phyloP scores from a whole-genome alignment of 2,329 filamentous ascomycete genomes.

The Phoma sp. region DNA sequence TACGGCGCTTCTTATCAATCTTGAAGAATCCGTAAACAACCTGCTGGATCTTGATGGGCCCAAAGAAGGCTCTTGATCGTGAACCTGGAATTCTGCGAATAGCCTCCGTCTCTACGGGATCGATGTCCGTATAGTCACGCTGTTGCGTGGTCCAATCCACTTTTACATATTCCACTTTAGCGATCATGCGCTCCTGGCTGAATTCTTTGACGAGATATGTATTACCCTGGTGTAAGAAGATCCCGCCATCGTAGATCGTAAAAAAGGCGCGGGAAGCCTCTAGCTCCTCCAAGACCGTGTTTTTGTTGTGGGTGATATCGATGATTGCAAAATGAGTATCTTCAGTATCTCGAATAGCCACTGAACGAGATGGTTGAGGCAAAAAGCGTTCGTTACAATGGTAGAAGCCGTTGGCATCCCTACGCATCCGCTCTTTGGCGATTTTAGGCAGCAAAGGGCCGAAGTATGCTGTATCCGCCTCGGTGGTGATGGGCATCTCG shows the following conservation, averaged over 20 bases:
- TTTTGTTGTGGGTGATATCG: conserved; percentile 82
- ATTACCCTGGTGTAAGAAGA: conserved; percentile 95
- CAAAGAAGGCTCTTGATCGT: conserved; percentile 79
- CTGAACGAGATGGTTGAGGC: conserved; percentile 80
- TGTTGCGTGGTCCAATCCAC: conserved; percentile 96
- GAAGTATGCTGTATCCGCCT: conserved; percentile 80
- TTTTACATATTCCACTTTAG: conserved; percentile 85
- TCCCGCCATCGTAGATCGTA: conserved; percentile 94
- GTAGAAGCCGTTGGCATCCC: conserved; percentile 81
- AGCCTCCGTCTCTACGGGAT: conserved; percentile 89
- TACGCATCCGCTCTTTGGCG: conserved; percentile 75
- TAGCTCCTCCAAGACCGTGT: conserved; percentile 91
- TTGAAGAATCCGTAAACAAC: conserved; percentile 98
- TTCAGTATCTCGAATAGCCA: conserved; percentile 87
- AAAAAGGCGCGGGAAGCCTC: conserved; percentile 95
- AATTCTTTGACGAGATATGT: conserved; percentile 94
- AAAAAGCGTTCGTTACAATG: conserved; percentile 90
- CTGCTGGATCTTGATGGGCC: conserved; percentile 83
- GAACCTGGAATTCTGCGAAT: conserved; percentile 75
- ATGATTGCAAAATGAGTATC: conserved; percentile 95
- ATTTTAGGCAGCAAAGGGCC: conserved; percentile 75
- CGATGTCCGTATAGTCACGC: conserved; percentile 91
- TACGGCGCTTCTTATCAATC: conserved; percentile 81
- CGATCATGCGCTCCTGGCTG: conserved; percentile 78
- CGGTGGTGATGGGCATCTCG: conserved; percentile 89